Evolutionary conservation across 352 stramenopile species (phyloP), one percentile per base, ranked within the genome.

Genomic region (Phytopythium mirpurense): DNA sequence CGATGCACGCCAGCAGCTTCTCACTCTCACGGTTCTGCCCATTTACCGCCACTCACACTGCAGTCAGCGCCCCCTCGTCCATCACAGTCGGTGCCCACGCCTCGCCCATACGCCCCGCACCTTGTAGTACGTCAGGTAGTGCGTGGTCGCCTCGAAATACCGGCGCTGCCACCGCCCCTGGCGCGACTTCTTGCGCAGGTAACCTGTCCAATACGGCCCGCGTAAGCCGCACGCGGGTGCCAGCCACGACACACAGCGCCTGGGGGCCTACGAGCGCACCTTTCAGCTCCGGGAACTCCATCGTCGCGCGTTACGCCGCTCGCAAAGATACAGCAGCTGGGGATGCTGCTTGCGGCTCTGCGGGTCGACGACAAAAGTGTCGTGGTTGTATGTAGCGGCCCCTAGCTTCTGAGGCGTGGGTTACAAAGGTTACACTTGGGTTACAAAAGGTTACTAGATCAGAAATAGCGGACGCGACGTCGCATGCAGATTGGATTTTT

Each of bases 111-210:
- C n/a, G n/a, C n/a, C n/a, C n/a, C 53, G 40, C 38, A 96, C 87
- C 86, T 99, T 99, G 78, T 98, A 99, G 75, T 99, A 99, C 12
- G 96, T 98, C 26, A 99, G 75, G 69, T 97, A 98, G 74, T 98
- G 90, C 45, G 95, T 98, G 53, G 97, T 98, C 18, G 92, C 97
- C 78, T 99, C 96, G 66, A 99, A 99, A 78, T 97, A 99, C 49
- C 96, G 87, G 48, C 93, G 95, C 67, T 99, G 96, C 96, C 95
- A 97, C 38, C 87, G 84, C 37, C 93, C 86, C 62, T 96, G 84
- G 50, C 89, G 87, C 52, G 89, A 94, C 59, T 96, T 96, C 70
- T 97, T 97, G 63, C 90, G 80, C 69, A 97, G 70, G 67, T 97
- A 97, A 42, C 90, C 88, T 94, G 59, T 36, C 24, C 15, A 54